A percentile compares a stretch with the other conserved stretches of the same genome.
phyloP scores from a whole-genome alignment of 257 asterid species.

The Salvia hispanica region DNA sequence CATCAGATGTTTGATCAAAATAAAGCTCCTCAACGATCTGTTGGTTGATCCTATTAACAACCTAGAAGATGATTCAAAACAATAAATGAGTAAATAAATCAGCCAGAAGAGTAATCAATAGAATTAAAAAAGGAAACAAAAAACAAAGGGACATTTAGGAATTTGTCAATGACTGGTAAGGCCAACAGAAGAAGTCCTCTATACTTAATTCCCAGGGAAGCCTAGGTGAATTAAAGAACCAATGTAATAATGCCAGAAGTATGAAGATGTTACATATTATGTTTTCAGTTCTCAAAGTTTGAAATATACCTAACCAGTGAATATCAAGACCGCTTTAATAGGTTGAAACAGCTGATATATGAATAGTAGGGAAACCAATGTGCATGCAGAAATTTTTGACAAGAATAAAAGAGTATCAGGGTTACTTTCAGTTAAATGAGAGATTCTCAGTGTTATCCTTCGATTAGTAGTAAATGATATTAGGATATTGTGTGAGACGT shows the following conservation, averaged over 20 bases:
- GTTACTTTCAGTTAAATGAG: neutral
- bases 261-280: constrained; percentile 17
- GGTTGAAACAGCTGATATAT: constrained; percentile 15
- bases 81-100: constrained; percentile 11
- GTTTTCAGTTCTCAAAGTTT: constrained; percentile 17
- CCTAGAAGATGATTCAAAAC: constrained; percentile 49
- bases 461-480: neutral
- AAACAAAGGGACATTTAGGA: constrained; percentile 9
- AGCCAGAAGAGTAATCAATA: constrained; percentile 22
- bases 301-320: constrained; percentile 6
- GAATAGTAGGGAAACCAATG: constrained; percentile 1
- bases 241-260: constrained; percentile 15
- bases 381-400: neutral
- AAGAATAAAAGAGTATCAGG: neutral
- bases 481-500: neutral
- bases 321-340: neutral
- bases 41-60: constrained; percentile 90
- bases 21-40: constrained; percentile 90
- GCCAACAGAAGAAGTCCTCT: constrained; percentile 1
- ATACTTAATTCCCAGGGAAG: neutral
- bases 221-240: constrained; percentile 19
- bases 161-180: constrained; percentile 6
- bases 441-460: neutral
- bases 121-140: neutral
- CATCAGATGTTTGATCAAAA: constrained; percentile 83